phyloP scores from a whole-genome alignment of 768 basidiomycete species.

The Exsudoporus frostii region DNA sequence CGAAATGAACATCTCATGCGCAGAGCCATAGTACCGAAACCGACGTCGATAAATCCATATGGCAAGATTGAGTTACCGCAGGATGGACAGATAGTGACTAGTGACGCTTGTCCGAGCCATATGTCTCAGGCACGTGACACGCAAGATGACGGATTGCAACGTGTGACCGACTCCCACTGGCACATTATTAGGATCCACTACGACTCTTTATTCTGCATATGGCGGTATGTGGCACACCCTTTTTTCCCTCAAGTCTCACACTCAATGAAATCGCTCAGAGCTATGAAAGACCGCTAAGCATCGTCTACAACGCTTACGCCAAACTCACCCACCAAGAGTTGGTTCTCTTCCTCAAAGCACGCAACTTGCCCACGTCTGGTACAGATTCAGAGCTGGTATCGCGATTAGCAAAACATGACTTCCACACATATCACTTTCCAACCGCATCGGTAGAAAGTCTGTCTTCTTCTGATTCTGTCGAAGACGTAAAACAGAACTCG shows the following conservation, averaged over 20 bases:
- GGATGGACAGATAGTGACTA: too few species aligned
- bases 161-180: conserved; percentile 5
- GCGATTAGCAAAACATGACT: conserved; percentile 71
- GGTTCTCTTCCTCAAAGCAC: conserved; percentile 69
- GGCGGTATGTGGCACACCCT: conserved; percentile 36
- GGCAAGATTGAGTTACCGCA: too few species aligned
- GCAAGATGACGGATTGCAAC: background rate
- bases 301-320: conserved; percentile 68
- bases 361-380: conserved; percentile 66
- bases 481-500: conserved; percentile 21
- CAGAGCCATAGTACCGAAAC: background rate
- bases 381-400: conserved; percentile 62
- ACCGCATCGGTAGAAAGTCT: conserved; percentile 30
- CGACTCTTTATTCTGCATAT: conserved; percentile 25
- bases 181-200: conserved; percentile 3
- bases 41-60: background rate
- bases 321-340: conserved; percentile 66
- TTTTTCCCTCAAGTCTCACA: conserved; percentile 8
- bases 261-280: conserved; percentile 22
- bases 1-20: background rate
- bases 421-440: conserved; percentile 65
- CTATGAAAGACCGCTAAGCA: conserved; percentile 30
- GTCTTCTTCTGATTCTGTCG: conserved; percentile 21
- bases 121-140: background rate
- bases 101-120: too few species aligned